These are phyloP conservation scores for Pharnaceum exiguum DNA, from an alignment of 148 eudicot genomes.

Conservation along the genomic window DNA sequence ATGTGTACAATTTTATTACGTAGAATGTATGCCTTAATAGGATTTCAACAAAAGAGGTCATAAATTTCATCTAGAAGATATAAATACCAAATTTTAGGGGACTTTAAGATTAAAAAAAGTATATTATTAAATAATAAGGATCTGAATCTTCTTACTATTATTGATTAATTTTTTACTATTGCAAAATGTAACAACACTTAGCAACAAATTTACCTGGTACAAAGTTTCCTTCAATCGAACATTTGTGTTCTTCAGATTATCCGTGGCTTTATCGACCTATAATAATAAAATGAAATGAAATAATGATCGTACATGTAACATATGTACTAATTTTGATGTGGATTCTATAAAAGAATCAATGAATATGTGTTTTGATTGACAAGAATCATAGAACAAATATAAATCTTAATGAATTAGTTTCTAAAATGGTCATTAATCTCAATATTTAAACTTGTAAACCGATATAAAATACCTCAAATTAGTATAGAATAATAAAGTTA, in stretches of 20 bases:
- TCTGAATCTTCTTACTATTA: neutral
- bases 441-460: too few relatives aligned
- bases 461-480: too few relatives aligned
- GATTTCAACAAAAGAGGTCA: too few relatives aligned
- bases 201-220: constrained; percentile 46
- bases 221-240: constrained; percentile 82
- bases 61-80: neutral
- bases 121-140: neutral
- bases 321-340: neutral
- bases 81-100: too few relatives aligned
- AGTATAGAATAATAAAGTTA: too few relatives aligned
- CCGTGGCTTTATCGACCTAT: constrained; percentile 78
- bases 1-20: too few relatives aligned
- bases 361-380: neutral
- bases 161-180: too few relatives aligned
- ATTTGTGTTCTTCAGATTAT: constrained; percentile 83
- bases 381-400: neutral
- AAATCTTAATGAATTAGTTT: too few relatives aligned
- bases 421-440: too few relatives aligned
- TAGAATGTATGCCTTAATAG: too few relatives aligned
- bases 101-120: neutral
- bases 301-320: neutral
- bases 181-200: too few relatives aligned
- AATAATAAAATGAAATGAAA: neutral
- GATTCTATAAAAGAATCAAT: neutral